phyloP scores from a whole-genome alignment of 257 asterid species.

The Forsythia suspensa region DNA sequence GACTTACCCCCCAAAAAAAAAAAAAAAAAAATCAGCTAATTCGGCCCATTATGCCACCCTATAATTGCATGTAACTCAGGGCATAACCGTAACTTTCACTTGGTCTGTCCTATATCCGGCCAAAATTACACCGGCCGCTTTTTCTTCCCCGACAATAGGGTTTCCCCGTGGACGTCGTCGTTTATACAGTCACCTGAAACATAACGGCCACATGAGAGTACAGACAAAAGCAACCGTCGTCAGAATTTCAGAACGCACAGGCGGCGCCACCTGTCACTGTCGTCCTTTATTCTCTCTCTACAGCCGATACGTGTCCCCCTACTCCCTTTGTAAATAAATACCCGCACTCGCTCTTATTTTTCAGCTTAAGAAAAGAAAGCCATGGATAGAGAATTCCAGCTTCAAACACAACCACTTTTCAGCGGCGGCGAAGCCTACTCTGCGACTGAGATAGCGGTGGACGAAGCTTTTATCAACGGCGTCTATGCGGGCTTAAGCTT shows the following conservation, averaged over 20 bases:
- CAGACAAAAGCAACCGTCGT: slow-evolving; percentile 25
- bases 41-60: too few relatives aligned
- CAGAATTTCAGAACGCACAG: slow-evolving; percentile 21
- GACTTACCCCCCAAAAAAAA: too few relatives aligned
- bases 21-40: too few relatives aligned
- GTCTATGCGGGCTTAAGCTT: slow-evolving; percentile 43
- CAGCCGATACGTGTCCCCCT: slow-evolving; percentile 27
- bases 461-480: slow-evolving; percentile 46
- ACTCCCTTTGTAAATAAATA: neutral
- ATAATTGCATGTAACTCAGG: too few relatives aligned
- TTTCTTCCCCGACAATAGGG: too few relatives aligned
- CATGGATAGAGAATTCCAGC: slow-evolving; percentile 36
- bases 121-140: too few relatives aligned
- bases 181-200: neutral
- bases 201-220: slow-evolving; percentile 20
- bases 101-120: too few relatives aligned
- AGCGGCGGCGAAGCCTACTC: slow-evolving; percentile 14
- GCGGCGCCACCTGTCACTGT: slow-evolving; percentile 13
- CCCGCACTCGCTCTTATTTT: neutral
- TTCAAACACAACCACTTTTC: neutral
- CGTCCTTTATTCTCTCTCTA: neutral
- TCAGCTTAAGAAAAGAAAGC: neutral
- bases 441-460: slow-evolving; percentile 21
- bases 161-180: too few relatives aligned
- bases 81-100: too few relatives aligned